These are phyloP conservation scores for Xylaria telfairii DNA, from an alignment of 495 filamentous ascomycete species.

Conservation along the genomic window DNA sequence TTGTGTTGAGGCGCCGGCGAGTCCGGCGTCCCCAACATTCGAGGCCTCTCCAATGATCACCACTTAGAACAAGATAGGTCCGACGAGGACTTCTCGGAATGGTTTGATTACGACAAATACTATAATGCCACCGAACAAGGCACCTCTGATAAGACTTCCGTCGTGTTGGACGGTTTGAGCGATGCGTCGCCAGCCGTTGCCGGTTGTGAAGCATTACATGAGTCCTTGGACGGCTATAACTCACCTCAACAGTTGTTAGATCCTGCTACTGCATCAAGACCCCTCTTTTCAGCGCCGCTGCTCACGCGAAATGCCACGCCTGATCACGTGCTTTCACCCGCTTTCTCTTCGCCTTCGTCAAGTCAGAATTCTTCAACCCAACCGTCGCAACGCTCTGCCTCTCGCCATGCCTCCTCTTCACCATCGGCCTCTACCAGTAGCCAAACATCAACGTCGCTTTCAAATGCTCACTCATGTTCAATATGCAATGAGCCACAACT, in stretches of 20 bases:
- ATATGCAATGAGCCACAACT: slow-evolving; percentile 1
- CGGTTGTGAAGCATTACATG: background rate
- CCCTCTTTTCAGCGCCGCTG: background rate
- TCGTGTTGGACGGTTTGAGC: background rate
- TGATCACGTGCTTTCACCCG: background rate
- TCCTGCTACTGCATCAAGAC: background rate
- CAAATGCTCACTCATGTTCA: background rate
- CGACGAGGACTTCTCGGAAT: background rate
- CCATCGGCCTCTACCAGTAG: background rate
- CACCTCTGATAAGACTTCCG: background rate
- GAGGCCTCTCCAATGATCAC: background rate
- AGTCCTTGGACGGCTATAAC: background rate
- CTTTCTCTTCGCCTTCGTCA: background rate
- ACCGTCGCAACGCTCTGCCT: background rate
- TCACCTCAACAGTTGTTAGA: background rate
- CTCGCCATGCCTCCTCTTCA: background rate
- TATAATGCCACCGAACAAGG: background rate
- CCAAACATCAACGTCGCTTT: background rate
- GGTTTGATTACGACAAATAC: background rate
- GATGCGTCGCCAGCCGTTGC: background rate
- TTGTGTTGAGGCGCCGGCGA: background rate
- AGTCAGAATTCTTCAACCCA: background rate
- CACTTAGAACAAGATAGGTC: slow-evolving; percentile 3
- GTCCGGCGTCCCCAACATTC: slow-evolving; percentile 9
- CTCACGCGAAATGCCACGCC: background rate